Conservation (phyloP, 495 filamentous ascomycete species). For the Aspergillus kassunensis region DNA sequence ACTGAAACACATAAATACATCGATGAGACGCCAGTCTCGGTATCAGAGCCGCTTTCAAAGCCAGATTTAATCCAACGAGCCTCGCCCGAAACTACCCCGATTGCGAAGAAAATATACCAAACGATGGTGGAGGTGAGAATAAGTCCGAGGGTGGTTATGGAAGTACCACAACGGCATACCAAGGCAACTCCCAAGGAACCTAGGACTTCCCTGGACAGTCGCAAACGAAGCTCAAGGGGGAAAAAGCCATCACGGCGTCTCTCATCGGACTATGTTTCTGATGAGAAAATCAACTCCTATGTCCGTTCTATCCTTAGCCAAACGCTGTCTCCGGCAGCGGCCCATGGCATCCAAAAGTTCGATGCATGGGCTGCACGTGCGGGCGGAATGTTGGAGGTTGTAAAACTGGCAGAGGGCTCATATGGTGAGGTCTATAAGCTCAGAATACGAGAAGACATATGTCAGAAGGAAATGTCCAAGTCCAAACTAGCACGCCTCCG, state of each 20-base stretch:
- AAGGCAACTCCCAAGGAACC: constrained; percentile 4
- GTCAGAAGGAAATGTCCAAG: constrained; percentile 37
- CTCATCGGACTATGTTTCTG: constrained; percentile 36
- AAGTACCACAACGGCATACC: not conserved
- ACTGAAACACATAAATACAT: not conserved
- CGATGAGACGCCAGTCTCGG: not conserved
- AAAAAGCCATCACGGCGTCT: constrained; percentile 20
- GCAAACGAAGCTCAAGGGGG: constrained; percentile 14
- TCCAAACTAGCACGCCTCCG: constrained; percentile 36
- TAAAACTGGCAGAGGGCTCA: constrained; percentile 49
- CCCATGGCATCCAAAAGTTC: constrained; percentile 41
- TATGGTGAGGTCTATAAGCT: constrained; percentile 52
- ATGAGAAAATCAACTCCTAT: constrained; percentile 36
- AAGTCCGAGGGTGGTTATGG: not conserved
- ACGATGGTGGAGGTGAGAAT: constrained; percentile 36
- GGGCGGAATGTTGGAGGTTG: constrained; percentile 39
- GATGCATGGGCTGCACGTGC: constrained; percentile 39
- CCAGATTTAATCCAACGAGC: constrained; percentile 3
- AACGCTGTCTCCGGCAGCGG: constrained; percentile 33
- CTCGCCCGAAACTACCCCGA: not conserved
- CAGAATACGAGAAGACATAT: constrained; percentile 34
- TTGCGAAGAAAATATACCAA: constrained; percentile 15
- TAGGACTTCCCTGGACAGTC: not conserved
- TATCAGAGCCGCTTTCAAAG: not conserved
- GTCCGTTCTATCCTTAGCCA: constrained; percentile 38